Evolutionary conservation across 2,329 filamentous ascomycete species (phyloP).

Genomic region (Cladosporium sp.): DNA sequence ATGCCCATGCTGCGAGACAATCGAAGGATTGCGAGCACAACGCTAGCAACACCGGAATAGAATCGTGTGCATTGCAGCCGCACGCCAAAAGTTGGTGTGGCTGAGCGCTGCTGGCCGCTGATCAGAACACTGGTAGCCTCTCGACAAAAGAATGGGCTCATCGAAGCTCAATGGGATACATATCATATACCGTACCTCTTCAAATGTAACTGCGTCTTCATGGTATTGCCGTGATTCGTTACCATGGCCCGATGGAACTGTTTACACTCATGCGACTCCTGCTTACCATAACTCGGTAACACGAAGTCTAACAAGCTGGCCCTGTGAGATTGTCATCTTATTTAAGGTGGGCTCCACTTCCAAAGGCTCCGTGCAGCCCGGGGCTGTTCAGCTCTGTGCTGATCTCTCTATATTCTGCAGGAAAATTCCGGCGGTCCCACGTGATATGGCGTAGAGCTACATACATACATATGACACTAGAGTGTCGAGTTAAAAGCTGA

Average conservation of each 20-base stretch:
- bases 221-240: not conserved
- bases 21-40: not conserved
- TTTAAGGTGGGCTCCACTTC: not conserved
- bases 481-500: not conserved
- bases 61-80: not conserved
- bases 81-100: not conserved
- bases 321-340: conserved; percentile 1
- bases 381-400: not conserved
- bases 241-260: not conserved
- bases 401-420: not conserved
- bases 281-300: not conserved
- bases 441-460: not conserved
- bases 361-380: not conserved
- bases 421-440: not conserved
- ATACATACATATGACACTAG: not conserved
- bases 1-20: not conserved
- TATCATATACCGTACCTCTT: not conserved
- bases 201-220: not conserved
- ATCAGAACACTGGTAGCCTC: not conserved
- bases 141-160: not conserved
- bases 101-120: not conserved
- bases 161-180: not conserved
- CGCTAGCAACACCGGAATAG: not conserved
- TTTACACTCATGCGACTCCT: not conserved
- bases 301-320: not conserved